Conservation (phyloP, 257 asterid genomes). For the Craterostigma plantagineum region DNA sequence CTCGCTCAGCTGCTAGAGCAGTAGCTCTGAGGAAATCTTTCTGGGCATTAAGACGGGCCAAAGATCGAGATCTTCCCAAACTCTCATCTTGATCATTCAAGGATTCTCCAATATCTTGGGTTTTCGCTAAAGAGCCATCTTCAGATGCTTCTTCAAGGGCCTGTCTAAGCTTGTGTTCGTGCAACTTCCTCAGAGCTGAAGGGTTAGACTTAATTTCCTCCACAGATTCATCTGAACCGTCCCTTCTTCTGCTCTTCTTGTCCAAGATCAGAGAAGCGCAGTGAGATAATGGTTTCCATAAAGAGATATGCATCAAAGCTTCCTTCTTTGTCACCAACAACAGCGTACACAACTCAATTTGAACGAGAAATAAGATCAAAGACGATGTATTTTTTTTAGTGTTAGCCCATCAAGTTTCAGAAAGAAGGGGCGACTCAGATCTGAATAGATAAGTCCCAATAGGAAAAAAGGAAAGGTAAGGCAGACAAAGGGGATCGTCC, state of each 20-base stretch:
- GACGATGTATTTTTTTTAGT: conserved; percentile 4
- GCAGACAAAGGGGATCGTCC: conserved; percentile 33
- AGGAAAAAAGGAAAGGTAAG: conserved; percentile 46
- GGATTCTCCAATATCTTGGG: conserved; percentile 63
- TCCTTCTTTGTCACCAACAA: conserved; percentile 4
- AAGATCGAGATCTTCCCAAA: conserved; percentile 75
- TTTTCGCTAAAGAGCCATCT: conserved; percentile 73
- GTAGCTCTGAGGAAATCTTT: conserved; percentile 88
- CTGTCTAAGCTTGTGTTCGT: conserved; percentile 77
- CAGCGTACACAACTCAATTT: conserved; percentile 13
- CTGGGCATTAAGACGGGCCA: conserved; percentile 86
- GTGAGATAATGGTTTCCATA: conserved; percentile 96
- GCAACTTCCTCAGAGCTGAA: conserved; percentile 51
- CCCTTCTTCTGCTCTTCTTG: conserved; percentile 77
- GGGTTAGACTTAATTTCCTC: conserved; percentile 59
- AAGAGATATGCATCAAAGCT: conserved; percentile 84
- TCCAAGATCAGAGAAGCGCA: conserved; percentile 88
- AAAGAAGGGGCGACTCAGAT: too few relatives aligned
- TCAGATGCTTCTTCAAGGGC: conserved; percentile 99
- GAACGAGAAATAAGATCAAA: conserved; percentile 17
- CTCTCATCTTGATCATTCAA: conserved; percentile 51
- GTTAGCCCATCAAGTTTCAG: conserved; percentile 40
- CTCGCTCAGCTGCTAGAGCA: conserved; percentile 85
- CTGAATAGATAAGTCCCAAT: conserved; percentile 35
- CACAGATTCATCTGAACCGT: conserved; percentile 37